These are phyloP conservation scores for Allantophomopsis lycopodina DNA, from an alignment of 2,329 filamentous ascomycete genomes.

Conservation along the genomic window DNA sequence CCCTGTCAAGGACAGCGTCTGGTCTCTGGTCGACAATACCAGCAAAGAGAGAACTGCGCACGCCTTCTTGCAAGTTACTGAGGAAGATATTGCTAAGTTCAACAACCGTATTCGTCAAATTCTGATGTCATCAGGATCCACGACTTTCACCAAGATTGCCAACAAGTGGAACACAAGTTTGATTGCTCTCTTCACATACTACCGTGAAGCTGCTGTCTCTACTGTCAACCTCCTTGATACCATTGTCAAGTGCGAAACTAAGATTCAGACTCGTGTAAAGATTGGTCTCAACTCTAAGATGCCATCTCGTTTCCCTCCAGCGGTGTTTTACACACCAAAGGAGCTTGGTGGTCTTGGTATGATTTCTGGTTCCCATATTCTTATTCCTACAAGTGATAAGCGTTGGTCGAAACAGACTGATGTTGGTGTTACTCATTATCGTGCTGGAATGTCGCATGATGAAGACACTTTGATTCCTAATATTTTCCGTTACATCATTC, in stretches of 20 bases:
- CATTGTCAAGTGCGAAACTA: constrained; percentile 98
- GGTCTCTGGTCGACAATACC: constrained; percentile 92
- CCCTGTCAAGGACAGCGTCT: constrained; percentile 93
- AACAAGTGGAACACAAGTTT: constrained; percentile 99
- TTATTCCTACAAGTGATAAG: constrained; percentile 95
- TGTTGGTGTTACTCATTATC: constrained; percentile 90
- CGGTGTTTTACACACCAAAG: constrained; percentile 97
- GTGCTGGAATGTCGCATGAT: constrained; percentile 94
- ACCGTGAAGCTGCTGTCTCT: constrained; percentile 91
- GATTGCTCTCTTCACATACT: constrained; percentile 96
- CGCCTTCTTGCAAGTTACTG: constrained; percentile 93
- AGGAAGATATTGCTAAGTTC: constrained; percentile 97
- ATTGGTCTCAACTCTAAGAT: constrained; percentile 99
- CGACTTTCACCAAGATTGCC: constrained; percentile 98
- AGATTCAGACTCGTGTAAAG: constrained; percentile 98
- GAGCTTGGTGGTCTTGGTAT: constrained; percentile 94
- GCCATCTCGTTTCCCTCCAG: constrained; percentile 95
- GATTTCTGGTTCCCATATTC: constrained; percentile 96
- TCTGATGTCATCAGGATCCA: constrained; percentile 98
- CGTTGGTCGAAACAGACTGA: constrained; percentile 98
- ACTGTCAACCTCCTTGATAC: constrained; percentile 90
- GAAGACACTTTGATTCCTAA: constrained; percentile 97
- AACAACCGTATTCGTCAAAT: constrained; percentile 98
- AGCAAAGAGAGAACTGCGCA: constrained; percentile 95
- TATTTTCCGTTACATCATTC: constrained; percentile 98